Conservation (phyloP, 2,329 filamentous ascomycete species). For the Aspergillus aculeatus region DNA sequence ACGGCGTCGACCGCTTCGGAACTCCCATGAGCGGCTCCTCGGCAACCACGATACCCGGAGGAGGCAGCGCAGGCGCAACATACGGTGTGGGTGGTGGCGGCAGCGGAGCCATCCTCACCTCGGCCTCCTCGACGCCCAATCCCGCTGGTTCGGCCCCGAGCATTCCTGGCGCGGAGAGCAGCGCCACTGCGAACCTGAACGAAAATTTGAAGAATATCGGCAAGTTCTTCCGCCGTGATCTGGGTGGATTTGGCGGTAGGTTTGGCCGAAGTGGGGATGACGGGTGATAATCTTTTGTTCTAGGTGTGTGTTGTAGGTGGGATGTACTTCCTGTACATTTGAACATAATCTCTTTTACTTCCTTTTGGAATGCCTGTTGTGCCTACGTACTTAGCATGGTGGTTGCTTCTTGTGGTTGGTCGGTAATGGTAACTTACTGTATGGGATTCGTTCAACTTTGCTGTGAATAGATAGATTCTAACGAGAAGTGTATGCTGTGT, state of each 20-base stretch:
- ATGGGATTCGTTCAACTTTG: too few relatives aligned
- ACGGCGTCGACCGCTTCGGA: constrained; percentile 76
- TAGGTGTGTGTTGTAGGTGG: background rate
- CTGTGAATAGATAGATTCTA: too few relatives aligned
- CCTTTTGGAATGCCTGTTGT: background rate
- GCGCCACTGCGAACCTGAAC: constrained; percentile 70
- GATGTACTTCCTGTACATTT: background rate
- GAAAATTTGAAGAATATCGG: constrained; percentile 94
- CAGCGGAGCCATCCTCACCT: constrained; percentile 27
- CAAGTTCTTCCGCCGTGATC: constrained; percentile 90
- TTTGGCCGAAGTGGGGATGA: constrained; percentile 56
- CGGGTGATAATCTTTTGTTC: constrained; percentile 6
- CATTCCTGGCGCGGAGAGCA: constrained; percentile 25
- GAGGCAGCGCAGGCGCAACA: background rate
- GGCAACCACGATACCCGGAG: constrained; percentile 24
- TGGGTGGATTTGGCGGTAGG: constrained; percentile 70
- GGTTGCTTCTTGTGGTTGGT: too few relatives aligned
- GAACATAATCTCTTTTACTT: background rate
- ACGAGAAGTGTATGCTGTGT: too few relatives aligned
- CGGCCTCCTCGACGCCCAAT: constrained; percentile 23
- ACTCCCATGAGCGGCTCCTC: constrained; percentile 52
- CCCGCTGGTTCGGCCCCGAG: constrained; percentile 25
- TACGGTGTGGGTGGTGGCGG: constrained; percentile 25
- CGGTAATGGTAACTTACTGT: too few relatives aligned
- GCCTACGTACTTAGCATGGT: too few relatives aligned